Base-by-base conservation (phyloP, 2,329 filamentous ascomycete genomes). In the Fusarium equiseti region DNA sequence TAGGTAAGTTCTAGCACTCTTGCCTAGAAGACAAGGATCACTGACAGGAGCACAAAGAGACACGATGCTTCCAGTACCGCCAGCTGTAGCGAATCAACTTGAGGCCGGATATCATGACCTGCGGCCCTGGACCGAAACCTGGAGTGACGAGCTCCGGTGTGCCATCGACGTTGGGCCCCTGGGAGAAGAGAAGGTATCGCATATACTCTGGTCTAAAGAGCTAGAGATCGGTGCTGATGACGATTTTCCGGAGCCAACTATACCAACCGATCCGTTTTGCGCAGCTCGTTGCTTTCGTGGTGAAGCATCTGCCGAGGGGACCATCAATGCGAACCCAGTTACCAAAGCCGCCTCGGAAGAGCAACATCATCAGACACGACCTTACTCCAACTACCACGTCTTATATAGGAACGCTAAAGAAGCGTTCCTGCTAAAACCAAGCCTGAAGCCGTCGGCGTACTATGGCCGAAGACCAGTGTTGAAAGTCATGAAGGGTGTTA, bases 71-170 rank as follows among this genome's bases (percentile, higher is more conserved):
- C 96, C 96, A 0, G 88, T 99, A 8, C 93, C 97, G 68, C 88
- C 93, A 1, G 84, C 89, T 18, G 91, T 98, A 35, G 94, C 96
- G 11, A 99, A 98, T 74, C 94, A 95, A 79, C 86, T 99, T 2
- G 96, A 99, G 79, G 88, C 90, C n/a, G 95, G 95, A 8, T 99
- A 97, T 77, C 84, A 91, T 59, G 93, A 97, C 75, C 84, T 98
- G 53, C 90, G 90, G 57, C 93, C 94, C 0, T 97, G 95, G 91
- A 94, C 92, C 3, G 89, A 96, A 73, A 97, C 95, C 2, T 99
- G 96, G 94, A 88, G 87, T 55, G 95, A 98, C 76, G 95, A 99
- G 80, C 83, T 99, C 10, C 90, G 91, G 70, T 97, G 94, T 79
- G 97, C 96, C 8, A 86, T 97, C 8, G 93, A 97, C 53, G 93